These are phyloP conservation scores for Agarophyton chilense DNA, from an alignment of 23 red algal species.

Conservation along the genomic window DNA sequence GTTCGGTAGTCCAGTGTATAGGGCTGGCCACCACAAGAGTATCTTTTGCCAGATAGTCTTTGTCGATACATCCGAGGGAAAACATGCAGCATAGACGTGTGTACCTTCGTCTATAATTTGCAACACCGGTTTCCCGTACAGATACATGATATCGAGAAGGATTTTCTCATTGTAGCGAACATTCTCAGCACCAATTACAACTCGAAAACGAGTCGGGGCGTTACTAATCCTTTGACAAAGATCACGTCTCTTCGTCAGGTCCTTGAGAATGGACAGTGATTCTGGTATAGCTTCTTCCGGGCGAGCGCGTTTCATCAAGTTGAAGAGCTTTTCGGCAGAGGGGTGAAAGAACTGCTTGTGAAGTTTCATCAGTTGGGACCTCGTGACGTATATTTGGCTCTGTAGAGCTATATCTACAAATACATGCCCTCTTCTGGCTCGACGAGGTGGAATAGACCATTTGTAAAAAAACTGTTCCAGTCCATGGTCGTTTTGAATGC, in stretches of 20 bases:
- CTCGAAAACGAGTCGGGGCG: slow-evolving; percentile 31
- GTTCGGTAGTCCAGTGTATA: slow-evolving; percentile 40
- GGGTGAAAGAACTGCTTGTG: slow-evolving; percentile 51
- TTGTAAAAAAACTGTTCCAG: neutral
- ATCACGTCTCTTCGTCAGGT: slow-evolving; percentile 36
- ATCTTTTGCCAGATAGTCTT: slow-evolving; percentile 21
- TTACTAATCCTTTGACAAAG: slow-evolving; percentile 26
- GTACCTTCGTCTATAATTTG: slow-evolving; percentile 42
- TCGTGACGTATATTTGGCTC: slow-evolving; percentile 15
- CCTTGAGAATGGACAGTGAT: slow-evolving; percentile 3
- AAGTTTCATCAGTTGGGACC: slow-evolving; percentile 15
- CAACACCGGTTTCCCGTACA: slow-evolving; percentile 26
- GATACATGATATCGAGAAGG: slow-evolving; percentile 57
- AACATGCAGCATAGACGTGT: slow-evolving; percentile 36
- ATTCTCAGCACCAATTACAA: slow-evolving; percentile 30
- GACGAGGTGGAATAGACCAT: slow-evolving; percentile 10
- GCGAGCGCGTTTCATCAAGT: slow-evolving; percentile 11
- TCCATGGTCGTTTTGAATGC: neutral
- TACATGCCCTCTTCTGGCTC: slow-evolving; percentile 5
- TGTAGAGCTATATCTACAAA: neutral
- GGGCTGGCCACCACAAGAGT: neutral
- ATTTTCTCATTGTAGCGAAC: slow-evolving; percentile 25
- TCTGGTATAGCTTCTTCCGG: slow-evolving; percentile 47
- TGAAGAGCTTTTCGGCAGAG: slow-evolving; percentile 11
- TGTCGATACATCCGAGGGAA: slow-evolving; percentile 17